phyloP scores from a whole-genome alignment of 176 grass and related monocot species.

The Poa annua region DNA sequence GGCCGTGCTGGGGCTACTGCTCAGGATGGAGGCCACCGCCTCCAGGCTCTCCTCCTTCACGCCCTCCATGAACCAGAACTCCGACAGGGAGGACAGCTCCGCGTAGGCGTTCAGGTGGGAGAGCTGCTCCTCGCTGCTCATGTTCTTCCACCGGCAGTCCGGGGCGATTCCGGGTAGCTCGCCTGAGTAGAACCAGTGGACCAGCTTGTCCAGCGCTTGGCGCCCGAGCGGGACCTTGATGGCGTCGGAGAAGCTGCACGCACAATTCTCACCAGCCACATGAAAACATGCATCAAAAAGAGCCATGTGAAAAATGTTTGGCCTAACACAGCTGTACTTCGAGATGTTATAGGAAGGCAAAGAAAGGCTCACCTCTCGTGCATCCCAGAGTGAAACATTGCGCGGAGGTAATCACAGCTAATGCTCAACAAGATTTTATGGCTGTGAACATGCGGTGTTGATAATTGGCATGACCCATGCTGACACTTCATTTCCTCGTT shows the following conservation, averaged over 20 bases:
- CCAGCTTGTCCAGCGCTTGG: conserved; percentile 65
- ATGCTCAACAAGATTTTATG: conserved; percentile 74
- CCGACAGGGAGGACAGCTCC: conserved; percentile 72
- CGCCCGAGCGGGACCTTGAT: conserved; percentile 66
- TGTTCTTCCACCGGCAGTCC: conserved; percentile 64
- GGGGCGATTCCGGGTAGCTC: conserved; percentile 38
- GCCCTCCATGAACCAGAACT: conserved; percentile 80
- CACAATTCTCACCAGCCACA: background rate
- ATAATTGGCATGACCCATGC: conserved; percentile 55
- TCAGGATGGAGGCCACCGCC: conserved; percentile 46
- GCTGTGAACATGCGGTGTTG: conserved; percentile 57
- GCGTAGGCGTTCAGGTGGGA: conserved; percentile 51
- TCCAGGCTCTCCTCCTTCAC: conserved; percentile 60
- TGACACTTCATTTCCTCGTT: conserved; percentile 47
- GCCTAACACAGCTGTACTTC: background rate
- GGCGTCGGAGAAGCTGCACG: conserved; percentile 59
- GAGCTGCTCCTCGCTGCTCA: conserved; percentile 45
- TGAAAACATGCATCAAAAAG: background rate
- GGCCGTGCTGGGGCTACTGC: conserved; percentile 14
- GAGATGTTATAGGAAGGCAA: background rate
- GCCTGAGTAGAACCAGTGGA: conserved; percentile 65
- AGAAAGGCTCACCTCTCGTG: conserved; percentile 74
- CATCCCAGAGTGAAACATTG: conserved; percentile 86
- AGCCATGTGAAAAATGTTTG: background rate
- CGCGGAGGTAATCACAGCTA: conserved; percentile 73